Evolutionary conservation across 129 eudicot species (phyloP).

Genomic region (Logfia minima): DNA sequence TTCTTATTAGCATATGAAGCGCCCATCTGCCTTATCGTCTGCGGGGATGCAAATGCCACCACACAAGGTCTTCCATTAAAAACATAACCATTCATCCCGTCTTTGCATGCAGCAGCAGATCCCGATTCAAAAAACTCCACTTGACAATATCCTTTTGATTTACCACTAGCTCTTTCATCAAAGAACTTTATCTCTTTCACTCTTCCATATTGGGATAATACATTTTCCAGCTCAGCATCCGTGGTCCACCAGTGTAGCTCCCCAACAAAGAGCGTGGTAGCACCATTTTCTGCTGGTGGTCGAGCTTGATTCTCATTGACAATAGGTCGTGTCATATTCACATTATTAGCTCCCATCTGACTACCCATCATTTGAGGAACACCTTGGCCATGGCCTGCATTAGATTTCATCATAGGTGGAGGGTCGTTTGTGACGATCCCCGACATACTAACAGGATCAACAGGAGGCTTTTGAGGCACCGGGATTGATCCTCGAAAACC

Average conservation of each 20-base stretch:
- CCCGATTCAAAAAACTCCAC: conserved; percentile 75
- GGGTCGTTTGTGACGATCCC: conserved; percentile 42
- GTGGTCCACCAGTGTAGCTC: conserved; percentile 99
- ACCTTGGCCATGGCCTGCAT: conserved; percentile 37
- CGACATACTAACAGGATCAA: conserved; percentile 37
- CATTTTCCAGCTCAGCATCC: conserved; percentile 92
- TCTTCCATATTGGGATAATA: conserved; percentile 75
- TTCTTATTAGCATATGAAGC: conserved; percentile 65
- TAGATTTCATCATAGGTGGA: conserved; percentile 40
- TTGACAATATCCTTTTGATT: conserved; percentile 95
- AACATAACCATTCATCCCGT: conserved; percentile 79
- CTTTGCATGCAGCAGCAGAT: conserved; percentile 85
- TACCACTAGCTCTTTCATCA: conserved; percentile 96
- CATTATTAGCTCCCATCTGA: conserved; percentile 35
- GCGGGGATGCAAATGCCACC: conserved; percentile 91
- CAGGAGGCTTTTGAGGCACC: conserved; percentile 34
- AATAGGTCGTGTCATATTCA: conserved; percentile 35
- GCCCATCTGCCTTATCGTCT: conserved; percentile 83
- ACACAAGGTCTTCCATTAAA: conserved; percentile 94
- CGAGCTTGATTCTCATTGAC: conserved; percentile 46
- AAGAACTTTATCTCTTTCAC: conserved; percentile 91
- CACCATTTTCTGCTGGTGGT: conserved; percentile 62
- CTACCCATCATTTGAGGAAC: conserved; percentile 48
- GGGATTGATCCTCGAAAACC: conserved; percentile 54
- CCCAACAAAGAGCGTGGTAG: conserved; percentile 84